phyloP scores from a whole-genome alignment of 2,329 filamentous ascomycete species.

The Aureobasidium pullulans region DNA sequence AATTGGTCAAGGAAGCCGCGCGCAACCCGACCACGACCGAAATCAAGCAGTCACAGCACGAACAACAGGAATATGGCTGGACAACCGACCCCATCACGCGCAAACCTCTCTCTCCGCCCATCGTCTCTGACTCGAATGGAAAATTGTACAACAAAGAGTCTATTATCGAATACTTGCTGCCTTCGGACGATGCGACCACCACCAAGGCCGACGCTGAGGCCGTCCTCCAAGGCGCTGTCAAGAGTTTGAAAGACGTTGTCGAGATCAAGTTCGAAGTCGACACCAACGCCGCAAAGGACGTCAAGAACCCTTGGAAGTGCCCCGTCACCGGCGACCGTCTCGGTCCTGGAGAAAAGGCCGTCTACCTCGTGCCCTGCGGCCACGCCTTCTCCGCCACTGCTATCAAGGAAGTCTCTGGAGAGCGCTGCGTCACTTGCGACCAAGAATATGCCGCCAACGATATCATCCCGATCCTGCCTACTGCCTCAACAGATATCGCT shows the following conservation, averaged over 20 bases:
- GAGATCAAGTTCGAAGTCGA: conserved; percentile 69
- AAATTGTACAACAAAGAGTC: conserved; percentile 89
- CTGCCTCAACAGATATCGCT: conserved; percentile 61
- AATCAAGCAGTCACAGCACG: conserved; percentile 79
- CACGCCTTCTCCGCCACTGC: conserved; percentile 88
- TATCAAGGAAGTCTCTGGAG: conserved; percentile 55
- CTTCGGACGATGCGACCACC: conserved; percentile 43
- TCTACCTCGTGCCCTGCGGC: conserved; percentile 90
- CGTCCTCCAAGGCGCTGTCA: conserved; percentile 57
- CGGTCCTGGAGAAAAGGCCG: conserved; percentile 61
- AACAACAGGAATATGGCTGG: conserved; percentile 83
- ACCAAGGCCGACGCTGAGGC: conserved; percentile 52
- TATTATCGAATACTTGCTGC: conserved; percentile 62
- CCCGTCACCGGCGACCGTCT: conserved; percentile 82
- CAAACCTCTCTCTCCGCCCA: conserved; percentile 61
- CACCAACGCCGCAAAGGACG: conserved; percentile 31
- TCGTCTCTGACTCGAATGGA: conserved; percentile 78
- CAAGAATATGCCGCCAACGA: conserved; percentile 65
- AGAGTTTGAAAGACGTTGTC: conserved; percentile 75
- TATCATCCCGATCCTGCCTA: conserved; percentile 74
- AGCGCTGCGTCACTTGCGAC: conserved; percentile 61
- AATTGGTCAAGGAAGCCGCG: conserved; percentile 90
- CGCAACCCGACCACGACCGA: conserved; percentile 74
- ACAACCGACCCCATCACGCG: conserved; percentile 79
- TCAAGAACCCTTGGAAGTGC: conserved; percentile 63